Evolutionary conservation across 192 early-diverging fungal species (phyloP).

Genomic region (Coemansia sp.): DNA sequence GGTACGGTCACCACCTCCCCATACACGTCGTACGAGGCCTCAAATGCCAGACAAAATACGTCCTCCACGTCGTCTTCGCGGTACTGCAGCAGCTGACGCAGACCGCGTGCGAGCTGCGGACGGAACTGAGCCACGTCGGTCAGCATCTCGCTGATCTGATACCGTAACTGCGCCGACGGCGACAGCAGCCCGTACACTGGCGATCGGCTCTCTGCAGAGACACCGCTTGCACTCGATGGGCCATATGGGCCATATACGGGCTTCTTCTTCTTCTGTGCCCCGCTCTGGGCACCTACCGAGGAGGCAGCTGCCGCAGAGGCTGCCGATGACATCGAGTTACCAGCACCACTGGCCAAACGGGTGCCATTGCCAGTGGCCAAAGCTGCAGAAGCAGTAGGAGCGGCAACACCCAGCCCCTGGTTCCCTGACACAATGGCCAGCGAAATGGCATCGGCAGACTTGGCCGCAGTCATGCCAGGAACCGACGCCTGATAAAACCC

Average conservation of each 20-base stretch:
- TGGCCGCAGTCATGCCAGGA: slow-evolving; percentile 9
- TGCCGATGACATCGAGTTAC: neutral
- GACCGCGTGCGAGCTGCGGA: slow-evolving; percentile 73
- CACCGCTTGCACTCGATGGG: slow-evolving; percentile 1
- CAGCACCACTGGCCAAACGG: neutral
- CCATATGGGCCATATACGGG: slow-evolving; percentile 10
- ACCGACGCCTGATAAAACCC: slow-evolving; percentile 22
- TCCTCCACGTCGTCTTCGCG: slow-evolving; percentile 77
- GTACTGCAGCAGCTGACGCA: slow-evolving; percentile 83
- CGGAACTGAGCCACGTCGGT: slow-evolving; percentile 77
- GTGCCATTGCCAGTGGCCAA: neutral
- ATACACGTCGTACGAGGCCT: slow-evolving; percentile 66
- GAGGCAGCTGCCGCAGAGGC: neutral
- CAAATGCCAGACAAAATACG: slow-evolving; percentile 82
- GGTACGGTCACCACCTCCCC: slow-evolving; percentile 63
- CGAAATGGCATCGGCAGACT: slow-evolving; percentile 7
- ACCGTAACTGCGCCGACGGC: slow-evolving; percentile 37
- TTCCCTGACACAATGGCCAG: slow-evolving; percentile 16
- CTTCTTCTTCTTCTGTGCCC: neutral
- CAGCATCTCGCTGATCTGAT: slow-evolving; percentile 63
- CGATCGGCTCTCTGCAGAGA: slow-evolving; percentile 16
- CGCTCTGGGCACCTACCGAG: neutral
- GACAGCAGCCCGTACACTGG: slow-evolving; percentile 38
- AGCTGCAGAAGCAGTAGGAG: neutral
- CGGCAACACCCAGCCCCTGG: neutral